Evolutionary conservation across 2,329 filamentous ascomycete species (phyloP), one percentile per base, ranked within the genome.

Genomic region (Neonectria hederae): DNA sequence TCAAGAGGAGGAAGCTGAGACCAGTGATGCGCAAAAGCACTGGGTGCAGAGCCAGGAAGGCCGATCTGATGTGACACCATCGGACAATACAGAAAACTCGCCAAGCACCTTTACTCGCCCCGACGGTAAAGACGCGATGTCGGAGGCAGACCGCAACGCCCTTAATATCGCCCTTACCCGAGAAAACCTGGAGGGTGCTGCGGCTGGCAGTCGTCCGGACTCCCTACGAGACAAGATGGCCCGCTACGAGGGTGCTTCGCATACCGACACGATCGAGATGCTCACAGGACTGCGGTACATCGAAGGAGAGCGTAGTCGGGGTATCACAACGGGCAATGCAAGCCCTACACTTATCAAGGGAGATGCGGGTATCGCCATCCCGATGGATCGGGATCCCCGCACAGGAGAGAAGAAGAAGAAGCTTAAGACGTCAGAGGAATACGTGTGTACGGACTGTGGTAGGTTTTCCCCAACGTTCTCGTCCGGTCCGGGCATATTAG

Each of bases 401-500:
- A 85, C 85, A 13, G 89, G 87, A 0, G 91, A 93, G 65, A 94
- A 97, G 79, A 97, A 97, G 83, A 92, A 92, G 83, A 97, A 97
- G 77, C 83, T 93, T 51, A 97, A 97, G 77, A 85, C 88, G 24
- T 86, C 87, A 1, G 89, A 97, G 75, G 94, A 97, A 83, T 97
- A 97, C 76, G 93, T 97, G 40, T 98, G 95, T 79, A 95, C 93
- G 1, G 95, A 97, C 78, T 98, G 95, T 80, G 94, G 95, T 83
- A 81, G 68, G 86, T 82, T 55, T 55, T 48, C 48, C 48, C 54
- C 14, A 35, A 30, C 22, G 40, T 53, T 43, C 46, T 54, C 14
- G 17, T 49, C 45, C 46, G 35, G 24, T 40, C n/a, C 35, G 52
- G 26, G 51, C 46, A 51, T 51, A 42, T 54, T 21, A 49, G 49